These are phyloP conservation scores for Myochromella boudieri DNA, from an alignment of 768 basidiomycete species.

Conservation along the genomic window DNA sequence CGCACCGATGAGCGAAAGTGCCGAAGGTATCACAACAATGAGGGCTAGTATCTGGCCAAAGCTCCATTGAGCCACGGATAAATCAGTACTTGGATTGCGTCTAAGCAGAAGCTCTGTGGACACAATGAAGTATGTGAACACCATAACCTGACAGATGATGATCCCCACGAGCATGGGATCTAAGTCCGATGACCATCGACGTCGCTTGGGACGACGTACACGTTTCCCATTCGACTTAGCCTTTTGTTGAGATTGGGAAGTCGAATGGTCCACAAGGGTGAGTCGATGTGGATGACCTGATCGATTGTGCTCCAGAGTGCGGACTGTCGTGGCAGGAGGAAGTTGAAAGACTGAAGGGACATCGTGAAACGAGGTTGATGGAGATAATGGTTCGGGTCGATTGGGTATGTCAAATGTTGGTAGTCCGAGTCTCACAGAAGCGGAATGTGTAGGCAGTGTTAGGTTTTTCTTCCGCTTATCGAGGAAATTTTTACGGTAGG, in stretches of 20 bases:
- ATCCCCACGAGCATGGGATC: conserved; percentile 43
- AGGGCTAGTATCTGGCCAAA: conserved; percentile 45
- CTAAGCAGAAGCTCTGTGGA: conserved; percentile 35
- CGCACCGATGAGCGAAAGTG: conserved; percentile 31
- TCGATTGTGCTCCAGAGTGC: neutral
- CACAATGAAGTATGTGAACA: conserved; percentile 40
- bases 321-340: neutral
- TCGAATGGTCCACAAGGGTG: neutral
- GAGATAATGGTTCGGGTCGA: neutral
- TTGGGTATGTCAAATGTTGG: neutral
- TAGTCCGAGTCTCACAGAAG: too few relatives aligned
- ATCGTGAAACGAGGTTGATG: neutral
- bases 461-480: neutral
- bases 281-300: neutral
- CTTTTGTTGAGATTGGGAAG: conserved; percentile 1
- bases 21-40: conserved; percentile 38
- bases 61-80: conserved; percentile 29
- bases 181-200: conserved; percentile 31
- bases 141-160: conserved; percentile 32
- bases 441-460: conserved; percentile 1
- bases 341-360: neutral
- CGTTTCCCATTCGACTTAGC: neutral
- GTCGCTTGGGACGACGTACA: conserved; percentile 29
- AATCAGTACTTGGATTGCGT: conserved; percentile 26
- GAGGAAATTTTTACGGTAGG: conserved; percentile 22